Evolutionary conservation across 2,329 filamentous ascomycete species (phyloP).

Genomic region (Fusarium fracticaudum): DNA sequence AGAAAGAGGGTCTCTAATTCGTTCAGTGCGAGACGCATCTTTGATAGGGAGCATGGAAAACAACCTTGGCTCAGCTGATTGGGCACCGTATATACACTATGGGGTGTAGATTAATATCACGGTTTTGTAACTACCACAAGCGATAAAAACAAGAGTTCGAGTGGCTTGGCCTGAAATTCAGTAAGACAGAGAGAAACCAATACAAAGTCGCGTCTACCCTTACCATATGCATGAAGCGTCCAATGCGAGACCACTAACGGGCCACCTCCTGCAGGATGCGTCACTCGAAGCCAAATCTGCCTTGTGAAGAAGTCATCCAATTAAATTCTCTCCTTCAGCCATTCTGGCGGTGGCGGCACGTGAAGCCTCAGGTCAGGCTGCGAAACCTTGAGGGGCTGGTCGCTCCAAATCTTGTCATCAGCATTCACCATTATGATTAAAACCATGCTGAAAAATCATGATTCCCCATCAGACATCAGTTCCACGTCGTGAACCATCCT

Average conservation of each 20-base stretch:
- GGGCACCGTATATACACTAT: not conserved
- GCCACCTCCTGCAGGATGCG: not conserved
- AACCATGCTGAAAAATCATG: not conserved
- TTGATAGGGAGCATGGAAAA: rapidly evolving
- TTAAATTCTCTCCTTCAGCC: not conserved
- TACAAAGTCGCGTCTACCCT: not conserved
- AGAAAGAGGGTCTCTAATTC: not conserved
- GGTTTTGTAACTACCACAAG: rapidly evolving
- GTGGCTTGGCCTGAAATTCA: not conserved
- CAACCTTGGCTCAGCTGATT: not conserved
- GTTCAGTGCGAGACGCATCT: not conserved
- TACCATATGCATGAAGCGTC: not conserved
- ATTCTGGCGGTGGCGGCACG: not conserved
- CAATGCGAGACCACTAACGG: not conserved
- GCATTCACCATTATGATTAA: not conserved
- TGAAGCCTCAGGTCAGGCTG: not conserved
- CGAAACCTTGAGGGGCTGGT: not conserved
- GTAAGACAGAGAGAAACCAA: not conserved
- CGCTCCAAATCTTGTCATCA: not conserved
- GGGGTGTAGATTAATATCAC: not conserved
- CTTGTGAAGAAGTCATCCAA: not conserved
- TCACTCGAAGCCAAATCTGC: not conserved
- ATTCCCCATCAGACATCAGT: not conserved
- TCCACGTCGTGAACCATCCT: too few relatives aligned
- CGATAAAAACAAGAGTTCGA: too few relatives aligned